These are phyloP conservation scores for Solanum medicagineum DNA, from an alignment of 257 asterid genomes.

Conservation along the genomic window DNA sequence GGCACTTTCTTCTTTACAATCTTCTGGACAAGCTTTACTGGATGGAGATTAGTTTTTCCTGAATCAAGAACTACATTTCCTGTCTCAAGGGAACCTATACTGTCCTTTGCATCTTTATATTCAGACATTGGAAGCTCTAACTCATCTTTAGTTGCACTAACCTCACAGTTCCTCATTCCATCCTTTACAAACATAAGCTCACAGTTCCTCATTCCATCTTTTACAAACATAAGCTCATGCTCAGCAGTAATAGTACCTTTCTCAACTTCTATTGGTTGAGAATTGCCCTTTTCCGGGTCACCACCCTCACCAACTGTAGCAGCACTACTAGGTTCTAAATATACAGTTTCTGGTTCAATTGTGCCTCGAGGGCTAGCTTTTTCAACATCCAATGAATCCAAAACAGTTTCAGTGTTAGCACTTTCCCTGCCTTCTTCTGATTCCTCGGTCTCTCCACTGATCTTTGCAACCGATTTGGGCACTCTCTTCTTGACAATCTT, in stretches of 20 bases:
- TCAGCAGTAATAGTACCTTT: background rate
- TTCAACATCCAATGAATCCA: background rate
- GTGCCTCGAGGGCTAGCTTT: background rate
- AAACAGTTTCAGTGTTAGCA: background rate
- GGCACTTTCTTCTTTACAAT: constrained; percentile 55
- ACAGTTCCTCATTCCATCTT: background rate
- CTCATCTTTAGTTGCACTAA: background rate
- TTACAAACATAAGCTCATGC: background rate
- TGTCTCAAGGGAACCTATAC: background rate
- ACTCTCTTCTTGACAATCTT: constrained; percentile 55
- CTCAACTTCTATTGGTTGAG: constrained; percentile 9
- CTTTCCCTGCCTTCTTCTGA: background rate
- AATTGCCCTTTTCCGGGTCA: background rate
- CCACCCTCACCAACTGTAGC: constrained; percentile 4
- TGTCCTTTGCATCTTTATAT: background rate
- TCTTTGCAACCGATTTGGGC: constrained; percentile 23
- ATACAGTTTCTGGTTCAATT: background rate
- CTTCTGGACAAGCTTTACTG: constrained; percentile 43
- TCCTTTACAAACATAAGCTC: background rate
- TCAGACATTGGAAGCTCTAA: constrained; percentile 1
- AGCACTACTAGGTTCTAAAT: constrained; percentile 2
- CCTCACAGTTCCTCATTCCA: background rate
- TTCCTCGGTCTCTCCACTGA: background rate
- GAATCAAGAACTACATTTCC: background rate
- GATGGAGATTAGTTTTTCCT: background rate